Evolutionary conservation across 2,329 filamentous ascomycete species (phyloP).

Genomic region (Trichoderma harzianum): DNA sequence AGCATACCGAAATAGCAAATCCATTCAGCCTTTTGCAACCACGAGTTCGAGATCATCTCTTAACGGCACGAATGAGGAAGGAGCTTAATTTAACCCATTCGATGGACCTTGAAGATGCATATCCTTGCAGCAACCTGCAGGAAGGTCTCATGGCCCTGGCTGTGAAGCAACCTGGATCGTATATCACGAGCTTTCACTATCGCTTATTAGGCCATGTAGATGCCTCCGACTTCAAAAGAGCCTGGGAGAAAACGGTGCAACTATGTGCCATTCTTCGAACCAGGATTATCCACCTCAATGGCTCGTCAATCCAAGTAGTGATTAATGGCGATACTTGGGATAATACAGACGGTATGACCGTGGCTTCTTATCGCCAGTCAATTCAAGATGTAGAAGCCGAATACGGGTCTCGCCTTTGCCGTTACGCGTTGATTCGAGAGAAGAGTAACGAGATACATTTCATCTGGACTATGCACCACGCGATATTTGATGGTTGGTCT

Average conservation of each 20-base stretch:
- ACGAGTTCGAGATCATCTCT: not conserved
- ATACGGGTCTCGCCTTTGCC: constrained; percentile 16
- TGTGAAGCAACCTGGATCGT: constrained; percentile 30
- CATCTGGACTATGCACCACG: constrained; percentile 17
- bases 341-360: not conserved
- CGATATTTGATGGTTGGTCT: constrained; percentile 25
- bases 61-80: not conserved
- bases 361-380: not conserved
- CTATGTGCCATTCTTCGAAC: constrained; percentile 22
- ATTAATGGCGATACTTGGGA: constrained; percentile 11
- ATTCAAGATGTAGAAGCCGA: not conserved
- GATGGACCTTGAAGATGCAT: constrained; percentile 20
- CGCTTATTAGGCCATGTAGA: constrained; percentile 23
- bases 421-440: constrained; percentile 1
- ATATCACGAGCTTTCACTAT: constrained; percentile 31
- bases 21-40: not conserved
- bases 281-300: constrained; percentile 18
- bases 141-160: constrained; percentile 29
- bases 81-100: not conserved
- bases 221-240: constrained; percentile 18
- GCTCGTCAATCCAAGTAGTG: constrained; percentile 18
- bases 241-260: constrained; percentile 22
- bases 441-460: not conserved
- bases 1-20: not conserved
- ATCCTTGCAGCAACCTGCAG: constrained; percentile 23